phyloP scores from a whole-genome alignment of 257 asterid species.

The Prunella vulgaris region DNA sequence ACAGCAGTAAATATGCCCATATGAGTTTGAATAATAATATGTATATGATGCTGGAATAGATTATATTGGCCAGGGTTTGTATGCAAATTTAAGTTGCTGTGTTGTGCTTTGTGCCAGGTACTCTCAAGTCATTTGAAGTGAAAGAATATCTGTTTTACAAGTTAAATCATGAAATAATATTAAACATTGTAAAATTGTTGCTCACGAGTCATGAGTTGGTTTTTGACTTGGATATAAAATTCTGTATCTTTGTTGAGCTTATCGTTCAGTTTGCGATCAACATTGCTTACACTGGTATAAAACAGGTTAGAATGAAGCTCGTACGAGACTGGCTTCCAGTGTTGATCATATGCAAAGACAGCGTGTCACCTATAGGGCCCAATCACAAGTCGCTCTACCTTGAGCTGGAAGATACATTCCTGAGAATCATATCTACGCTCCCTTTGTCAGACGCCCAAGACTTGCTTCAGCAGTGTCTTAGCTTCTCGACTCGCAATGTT shows the following conservation, averaged over 20 bases:
- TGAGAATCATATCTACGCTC: conserved; percentile 78
- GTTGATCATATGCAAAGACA: conserved; percentile 64
- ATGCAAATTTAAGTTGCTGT: background rate
- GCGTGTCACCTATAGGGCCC: conserved; percentile 40
- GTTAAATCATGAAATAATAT: background rate
- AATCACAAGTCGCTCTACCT: conserved; percentile 45
- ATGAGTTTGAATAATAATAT: background rate
- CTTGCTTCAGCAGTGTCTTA: conserved; percentile 74
- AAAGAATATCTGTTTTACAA: background rate
- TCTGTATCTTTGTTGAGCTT: background rate
- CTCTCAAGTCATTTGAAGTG: background rate
- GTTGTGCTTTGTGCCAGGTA: background rate
- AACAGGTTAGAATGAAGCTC: conserved; percentile 72
- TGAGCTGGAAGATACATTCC: conserved; percentile 74
- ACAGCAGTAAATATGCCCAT: background rate
- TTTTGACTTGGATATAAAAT: background rate
- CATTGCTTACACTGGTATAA: background rate
- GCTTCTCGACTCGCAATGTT: conserved; percentile 73
- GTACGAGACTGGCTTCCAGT: conserved; percentile 88
- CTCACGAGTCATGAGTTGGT: background rate
- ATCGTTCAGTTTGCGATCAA: background rate
- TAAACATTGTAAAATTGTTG: background rate
- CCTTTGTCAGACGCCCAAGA: conserved; percentile 62
- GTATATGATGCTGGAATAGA: background rate
- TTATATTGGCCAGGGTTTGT: background rate